Evolutionary conservation across 441 rosid species (phyloP).

Genomic region (Croton setiger): DNA sequence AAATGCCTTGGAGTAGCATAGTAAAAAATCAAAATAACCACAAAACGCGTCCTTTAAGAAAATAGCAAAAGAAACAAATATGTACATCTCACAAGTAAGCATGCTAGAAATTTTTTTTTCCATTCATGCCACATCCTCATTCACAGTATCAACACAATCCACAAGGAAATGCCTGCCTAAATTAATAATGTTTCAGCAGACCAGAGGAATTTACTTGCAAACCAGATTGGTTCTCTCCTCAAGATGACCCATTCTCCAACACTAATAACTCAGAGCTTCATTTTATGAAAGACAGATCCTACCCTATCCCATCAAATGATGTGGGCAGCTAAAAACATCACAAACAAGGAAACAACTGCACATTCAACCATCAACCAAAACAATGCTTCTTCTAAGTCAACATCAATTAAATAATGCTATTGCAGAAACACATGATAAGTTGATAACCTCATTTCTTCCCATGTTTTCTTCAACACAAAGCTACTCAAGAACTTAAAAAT

Average conservation of each 20-base stretch:
- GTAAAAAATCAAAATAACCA: slow-evolving; percentile 4
- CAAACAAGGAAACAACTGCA: background rate
- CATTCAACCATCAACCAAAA: background rate
- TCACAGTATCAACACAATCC: background rate
- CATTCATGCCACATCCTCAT: background rate
- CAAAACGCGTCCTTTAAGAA: background rate
- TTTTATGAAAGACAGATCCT: background rate
- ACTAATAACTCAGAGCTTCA: background rate
- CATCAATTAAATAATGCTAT: background rate
- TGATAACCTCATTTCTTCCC: background rate
- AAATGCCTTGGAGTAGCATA: background rate
- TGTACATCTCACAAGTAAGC: background rate
- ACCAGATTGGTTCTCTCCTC: too few relatives aligned
- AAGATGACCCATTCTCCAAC: background rate
- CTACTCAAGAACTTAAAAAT: background rate
- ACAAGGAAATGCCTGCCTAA: background rate
- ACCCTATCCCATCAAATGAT: background rate
- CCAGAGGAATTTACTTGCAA: too few relatives aligned
- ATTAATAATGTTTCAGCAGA: background rate
- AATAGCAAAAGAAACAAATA: background rate
- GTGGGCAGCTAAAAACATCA: background rate
- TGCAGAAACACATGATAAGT: background rate
- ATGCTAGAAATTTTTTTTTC: background rate
- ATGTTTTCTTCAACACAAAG: background rate
- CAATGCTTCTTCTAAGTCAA: background rate